Conservation (phyloP, 1,284 basidiomycete species). For the Pisolithus thermaeus region DNA sequence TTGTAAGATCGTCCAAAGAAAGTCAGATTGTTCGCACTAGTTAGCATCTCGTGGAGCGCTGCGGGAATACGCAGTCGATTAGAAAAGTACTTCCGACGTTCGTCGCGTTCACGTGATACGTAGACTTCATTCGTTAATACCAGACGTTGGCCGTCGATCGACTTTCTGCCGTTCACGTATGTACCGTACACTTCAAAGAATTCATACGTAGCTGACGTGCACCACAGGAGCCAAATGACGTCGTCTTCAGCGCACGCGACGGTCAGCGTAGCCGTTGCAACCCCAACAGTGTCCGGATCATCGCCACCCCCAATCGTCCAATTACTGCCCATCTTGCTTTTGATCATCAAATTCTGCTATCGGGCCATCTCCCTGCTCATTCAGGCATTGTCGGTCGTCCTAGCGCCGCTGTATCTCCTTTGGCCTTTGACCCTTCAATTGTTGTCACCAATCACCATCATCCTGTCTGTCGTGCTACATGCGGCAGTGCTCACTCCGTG, state of each 20-base stretch:
- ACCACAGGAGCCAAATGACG: not conserved
- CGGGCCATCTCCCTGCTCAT: slow-evolving; percentile 11
- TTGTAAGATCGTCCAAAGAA: too few relatives aligned
- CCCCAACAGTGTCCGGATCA: slow-evolving; percentile 1
- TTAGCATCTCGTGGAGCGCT: too few relatives aligned
- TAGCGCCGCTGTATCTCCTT: slow-evolving; percentile 30
- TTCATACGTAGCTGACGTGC: too few relatives aligned
- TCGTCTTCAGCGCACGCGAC: not conserved
- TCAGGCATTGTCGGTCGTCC: slow-evolving; percentile 16
- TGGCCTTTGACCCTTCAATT: slow-evolving; percentile 39
- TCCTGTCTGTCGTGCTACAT: slow-evolving; percentile 38
- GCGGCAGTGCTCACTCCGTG: slow-evolving; percentile 44
- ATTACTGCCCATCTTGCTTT: slow-evolving; percentile 19
- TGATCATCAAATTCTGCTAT: slow-evolving; percentile 7
- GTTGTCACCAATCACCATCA: slow-evolving; percentile 44
- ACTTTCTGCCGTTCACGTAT: too few relatives aligned
- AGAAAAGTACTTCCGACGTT: too few relatives aligned
- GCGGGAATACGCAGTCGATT: too few relatives aligned
- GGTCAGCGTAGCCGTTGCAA: not conserved
- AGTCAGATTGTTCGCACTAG: too few relatives aligned
- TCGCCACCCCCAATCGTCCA: slow-evolving; percentile 20
- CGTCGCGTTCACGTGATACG: too few relatives aligned
- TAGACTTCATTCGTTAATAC: too few relatives aligned
- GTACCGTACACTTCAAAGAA: too few relatives aligned
- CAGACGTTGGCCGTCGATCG: too few relatives aligned